Percentiles rank a stretch among this genome's conserved stretches.
Evolutionary conservation across 2,329 filamentous ascomycete genomes (phyloP).

Genomic region (Penicillium nordicum): DNA sequence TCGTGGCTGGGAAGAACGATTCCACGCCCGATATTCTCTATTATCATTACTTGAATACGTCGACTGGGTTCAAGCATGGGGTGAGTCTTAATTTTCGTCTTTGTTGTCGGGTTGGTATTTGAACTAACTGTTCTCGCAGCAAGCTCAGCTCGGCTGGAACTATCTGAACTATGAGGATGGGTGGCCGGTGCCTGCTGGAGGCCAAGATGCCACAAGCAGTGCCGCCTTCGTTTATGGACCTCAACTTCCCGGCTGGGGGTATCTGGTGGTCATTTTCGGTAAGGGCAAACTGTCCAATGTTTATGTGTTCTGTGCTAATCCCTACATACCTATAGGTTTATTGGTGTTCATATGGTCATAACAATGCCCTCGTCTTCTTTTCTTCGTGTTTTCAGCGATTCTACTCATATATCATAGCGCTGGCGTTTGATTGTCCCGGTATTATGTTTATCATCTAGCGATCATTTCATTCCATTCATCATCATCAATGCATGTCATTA

Average conservation of each 20-base stretch:
- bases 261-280: constrained; percentile 10
- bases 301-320: background rate
- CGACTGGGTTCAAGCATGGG: constrained; percentile 26
- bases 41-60: constrained; percentile 40
- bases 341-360: constrained; percentile 17
- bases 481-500: background rate
- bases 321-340: constrained; percentile 7
- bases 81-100: constrained; percentile 19
- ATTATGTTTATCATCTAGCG: background rate
- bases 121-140: constrained; percentile 17
- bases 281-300: background rate
- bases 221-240: background rate
- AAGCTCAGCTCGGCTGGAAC: constrained; percentile 38
- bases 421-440: constrained; percentile 1
- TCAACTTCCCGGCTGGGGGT: constrained; percentile 8
- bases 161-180: constrained; percentile 38
- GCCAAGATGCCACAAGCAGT: background rate
- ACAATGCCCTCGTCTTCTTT: background rate
- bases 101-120: background rate
- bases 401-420: constrained; percentile 3
- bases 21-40: constrained; percentile 35
- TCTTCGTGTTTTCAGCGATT: constrained; percentile 3
- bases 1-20: constrained; percentile 25
- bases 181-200: constrained; percentile 31
- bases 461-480: background rate